Evolutionary conservation across 1,284 basidiomycete genomes (phyloP), one percentile per base, ranked within the genome.

Genomic region (Leccinum griseonigrum): DNA sequence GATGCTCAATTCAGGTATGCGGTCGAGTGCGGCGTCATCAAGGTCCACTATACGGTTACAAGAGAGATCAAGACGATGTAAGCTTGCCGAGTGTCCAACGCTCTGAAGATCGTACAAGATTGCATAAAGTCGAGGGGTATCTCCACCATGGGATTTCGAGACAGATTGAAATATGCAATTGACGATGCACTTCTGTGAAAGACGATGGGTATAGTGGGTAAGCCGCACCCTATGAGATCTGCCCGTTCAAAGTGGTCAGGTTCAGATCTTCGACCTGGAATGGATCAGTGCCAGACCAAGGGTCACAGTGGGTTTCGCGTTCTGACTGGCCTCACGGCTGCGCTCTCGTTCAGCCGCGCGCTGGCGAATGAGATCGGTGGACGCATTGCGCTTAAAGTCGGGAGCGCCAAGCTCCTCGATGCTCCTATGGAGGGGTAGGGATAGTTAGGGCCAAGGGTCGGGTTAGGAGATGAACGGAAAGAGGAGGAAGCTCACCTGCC

Each of bases 81-180:
- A 79, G 3, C 89, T 89, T 13, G 80, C 75, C 61, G 90, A 91
- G 68, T 92, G 85, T 56, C 89, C 85, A 18, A 99, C 85, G 64
- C 88, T 92, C 61, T 88, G 87, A 99, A 83, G 5, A 81, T 85
- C 3, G 85, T 87, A 72, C 95, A 98, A 10, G 91, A 87, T 76
- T 98, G 94, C 57, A 98, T 91, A 74, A 99, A 99, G 77, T 99
- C 97, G 56, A 94, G 86, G 0, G 97, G 97, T 40, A 99, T 89
- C 74, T 99, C 97, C 59, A 96, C 86, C 85, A 97, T 95, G 1
- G 97, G 95, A 72, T 99, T 99, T 62, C 92, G 87, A 3, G 95
- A 97, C 8, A 99, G 84, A 68, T 95, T 94, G 62, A 99, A 88
- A 57, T 85, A 90, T 67, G 93, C 82, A 70, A 99, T 95, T 56